A percentile compares a stretch with the other conserved stretches of the same genome.
These are phyloP conservation scores for Primulina huaijiensis DNA, from an alignment of 257 asterid species.

Conservation along the genomic window DNA sequence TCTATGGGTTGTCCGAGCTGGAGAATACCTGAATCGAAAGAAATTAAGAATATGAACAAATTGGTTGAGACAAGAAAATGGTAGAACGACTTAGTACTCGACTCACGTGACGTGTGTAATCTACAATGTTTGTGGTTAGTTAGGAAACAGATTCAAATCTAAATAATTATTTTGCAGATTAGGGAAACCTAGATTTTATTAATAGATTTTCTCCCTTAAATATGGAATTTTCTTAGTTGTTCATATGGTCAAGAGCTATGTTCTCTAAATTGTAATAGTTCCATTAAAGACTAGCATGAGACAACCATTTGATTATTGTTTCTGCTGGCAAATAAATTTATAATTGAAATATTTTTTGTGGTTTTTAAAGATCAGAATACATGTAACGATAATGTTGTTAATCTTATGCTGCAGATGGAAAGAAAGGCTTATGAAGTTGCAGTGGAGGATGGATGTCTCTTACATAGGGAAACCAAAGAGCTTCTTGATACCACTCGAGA, in stretches of 20 bases:
- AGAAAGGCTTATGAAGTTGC: background rate
- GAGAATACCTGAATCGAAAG: background rate
- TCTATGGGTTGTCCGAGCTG: background rate
- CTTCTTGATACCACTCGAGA: background rate
- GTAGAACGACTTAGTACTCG: background rate
- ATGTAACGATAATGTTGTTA: background rate
- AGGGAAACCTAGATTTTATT: too few relatives aligned
- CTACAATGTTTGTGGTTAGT: background rate
- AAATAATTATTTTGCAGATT: background rate
- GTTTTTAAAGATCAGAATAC: background rate
- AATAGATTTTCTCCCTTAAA: too few relatives aligned
- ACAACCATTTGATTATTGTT: background rate
- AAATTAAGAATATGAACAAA: background rate
- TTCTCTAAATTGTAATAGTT: too few relatives aligned
- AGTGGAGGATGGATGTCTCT: background rate
- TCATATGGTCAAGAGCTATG: background rate
- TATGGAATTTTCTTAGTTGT: background rate
- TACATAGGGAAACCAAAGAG: background rate
- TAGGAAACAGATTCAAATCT: too few relatives aligned
- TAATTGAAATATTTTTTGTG: background rate
- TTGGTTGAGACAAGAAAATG: background rate
- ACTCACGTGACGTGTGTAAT: too few relatives aligned
- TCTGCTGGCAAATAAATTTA: background rate
- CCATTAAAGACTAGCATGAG: background rate
- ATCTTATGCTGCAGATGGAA: background rate